Evolutionary conservation across 1,139 yeast genomes (phyloP).

Genomic region (Lipomyces yarrowii): DNA sequence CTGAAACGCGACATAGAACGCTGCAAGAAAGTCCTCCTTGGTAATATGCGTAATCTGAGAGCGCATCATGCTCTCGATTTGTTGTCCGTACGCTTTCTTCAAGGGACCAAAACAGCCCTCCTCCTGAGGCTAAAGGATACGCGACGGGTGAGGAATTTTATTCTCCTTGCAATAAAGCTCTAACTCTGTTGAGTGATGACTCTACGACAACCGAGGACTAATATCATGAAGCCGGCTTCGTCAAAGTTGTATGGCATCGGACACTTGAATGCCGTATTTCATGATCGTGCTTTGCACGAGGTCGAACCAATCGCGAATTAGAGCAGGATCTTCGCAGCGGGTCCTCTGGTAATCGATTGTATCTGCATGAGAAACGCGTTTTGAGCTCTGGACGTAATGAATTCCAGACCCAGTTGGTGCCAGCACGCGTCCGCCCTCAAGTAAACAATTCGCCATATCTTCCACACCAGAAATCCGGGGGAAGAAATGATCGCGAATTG

Average conservation of each 20-base stretch:
- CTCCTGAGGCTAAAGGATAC: neutral
- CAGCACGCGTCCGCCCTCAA: neutral
- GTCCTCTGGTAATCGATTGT: neutral
- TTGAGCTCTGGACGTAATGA: neutral
- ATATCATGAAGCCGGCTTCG: neutral
- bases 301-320: neutral
- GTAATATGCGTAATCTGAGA: neutral
- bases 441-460: constrained; percentile 7
- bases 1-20: no score
- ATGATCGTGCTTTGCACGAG: neutral
- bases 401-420: neutral
- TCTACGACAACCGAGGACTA: constrained; percentile 8
- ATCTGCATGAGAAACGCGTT: constrained; percentile 1
- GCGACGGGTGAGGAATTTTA: constrained; percentile 1
- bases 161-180: constrained; percentile 5
- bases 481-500: neutral
- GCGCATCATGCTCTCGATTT: constrained; percentile 7
- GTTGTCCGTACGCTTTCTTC: neutral
- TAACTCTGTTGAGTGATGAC: constrained; percentile 4
- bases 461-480: constrained; percentile 8
- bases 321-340: neutral
- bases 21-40: no score
- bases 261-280: neutral
- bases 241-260: neutral
- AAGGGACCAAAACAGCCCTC: neutral